phyloP scores from a whole-genome alignment of 345 rosid genomes.

The Lepidium aucheri region DNA sequence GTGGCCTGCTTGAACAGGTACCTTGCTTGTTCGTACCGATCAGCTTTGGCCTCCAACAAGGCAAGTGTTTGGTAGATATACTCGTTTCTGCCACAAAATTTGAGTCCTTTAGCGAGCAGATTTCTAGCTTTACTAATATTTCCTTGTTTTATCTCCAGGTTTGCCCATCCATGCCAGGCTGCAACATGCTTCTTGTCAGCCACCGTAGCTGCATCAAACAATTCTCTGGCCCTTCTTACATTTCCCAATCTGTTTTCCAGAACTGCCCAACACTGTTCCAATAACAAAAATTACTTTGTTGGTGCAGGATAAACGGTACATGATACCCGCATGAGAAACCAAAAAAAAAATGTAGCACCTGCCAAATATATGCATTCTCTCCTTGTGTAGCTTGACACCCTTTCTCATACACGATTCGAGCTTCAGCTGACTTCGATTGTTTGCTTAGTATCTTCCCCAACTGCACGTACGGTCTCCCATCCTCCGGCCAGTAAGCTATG shows the following conservation, averaged over 20 bases:
- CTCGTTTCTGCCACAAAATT: conserved; percentile 82
- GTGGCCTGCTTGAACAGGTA: conserved; percentile 82
- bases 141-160: conserved; percentile 85
- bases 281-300: not conserved
- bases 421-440: conserved; percentile 57
- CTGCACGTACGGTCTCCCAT: conserved; percentile 86
- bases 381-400: conserved; percentile 97
- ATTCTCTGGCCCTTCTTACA: conserved; percentile 73
- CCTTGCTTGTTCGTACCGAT: conserved; percentile 70
- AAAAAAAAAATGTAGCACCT: conserved; percentile 39
- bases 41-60: conserved; percentile 69
- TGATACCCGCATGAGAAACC: not conserved
- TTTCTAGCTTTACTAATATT: conserved; percentile 91
- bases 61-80: conserved; percentile 89
- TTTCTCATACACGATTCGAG: conserved; percentile 67
- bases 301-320: not conserved
- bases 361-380: conserved; percentile 97
- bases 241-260: conserved; percentile 80
- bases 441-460: conserved; percentile 72
- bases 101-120: conserved; percentile 80
- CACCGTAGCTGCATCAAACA: conserved; percentile 94
- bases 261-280: conserved; percentile 95
- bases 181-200: conserved; percentile 87
- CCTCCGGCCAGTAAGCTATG: conserved; percentile 86
- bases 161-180: conserved; percentile 99